Percentiles rank a stretch among this genome's conserved stretches.
Evolutionary conservation across 202 grass and related monocot genomes (phyloP).

Genomic region (Carex sylvatica): DNA sequence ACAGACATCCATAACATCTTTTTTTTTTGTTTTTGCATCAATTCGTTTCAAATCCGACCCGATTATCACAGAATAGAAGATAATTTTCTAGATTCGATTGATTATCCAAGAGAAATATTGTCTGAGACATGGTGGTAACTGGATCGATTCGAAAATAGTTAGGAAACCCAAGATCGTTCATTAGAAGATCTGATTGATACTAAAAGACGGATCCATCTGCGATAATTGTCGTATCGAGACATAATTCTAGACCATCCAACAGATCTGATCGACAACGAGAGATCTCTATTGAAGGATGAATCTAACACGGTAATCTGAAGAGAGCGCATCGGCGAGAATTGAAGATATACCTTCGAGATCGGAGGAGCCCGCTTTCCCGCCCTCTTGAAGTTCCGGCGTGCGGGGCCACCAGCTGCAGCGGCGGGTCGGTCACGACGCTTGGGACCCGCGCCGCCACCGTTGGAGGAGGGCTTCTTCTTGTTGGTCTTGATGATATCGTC

Average conservation of each 20-base stretch:
- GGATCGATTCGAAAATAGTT: slow-evolving; percentile 25
- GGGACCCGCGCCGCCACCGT: slow-evolving; percentile 32
- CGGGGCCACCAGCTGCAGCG: slow-evolving; percentile 31
- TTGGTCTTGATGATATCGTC: slow-evolving; percentile 97
- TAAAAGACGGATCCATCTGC: slow-evolving; percentile 9
- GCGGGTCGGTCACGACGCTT: slow-evolving; percentile 26
- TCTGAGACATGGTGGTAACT: slow-evolving; percentile 36
- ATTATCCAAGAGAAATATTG: slow-evolving; percentile 22
- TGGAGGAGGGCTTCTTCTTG: slow-evolving; percentile 68
- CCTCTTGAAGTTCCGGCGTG: slow-evolving; percentile 62
- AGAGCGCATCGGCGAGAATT: slow-evolving; percentile 26
- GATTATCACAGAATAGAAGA: slow-evolving; percentile 16
- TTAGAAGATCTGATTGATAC: slow-evolving; percentile 24
- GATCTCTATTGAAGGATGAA: slow-evolving; percentile 21
- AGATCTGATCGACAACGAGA: slow-evolving; percentile 23
- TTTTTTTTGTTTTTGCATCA: slow-evolving; percentile 16
- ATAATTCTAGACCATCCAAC: slow-evolving; percentile 20
- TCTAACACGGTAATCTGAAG: slow-evolving; percentile 5
- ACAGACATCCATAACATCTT: slow-evolving; percentile 24
- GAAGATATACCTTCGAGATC: slow-evolving; percentile 87
- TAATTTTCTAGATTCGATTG: slow-evolving; percentile 22
- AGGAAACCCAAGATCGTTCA: slow-evolving; percentile 40
- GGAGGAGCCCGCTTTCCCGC: slow-evolving; percentile 63
- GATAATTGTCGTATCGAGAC: slow-evolving; percentile 16
- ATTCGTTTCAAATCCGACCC: not conserved